These are phyloP conservation scores for Phytopythium ostracodes DNA, from an alignment of 352 stramenopile genomes.

Conservation along the genomic window DNA sequence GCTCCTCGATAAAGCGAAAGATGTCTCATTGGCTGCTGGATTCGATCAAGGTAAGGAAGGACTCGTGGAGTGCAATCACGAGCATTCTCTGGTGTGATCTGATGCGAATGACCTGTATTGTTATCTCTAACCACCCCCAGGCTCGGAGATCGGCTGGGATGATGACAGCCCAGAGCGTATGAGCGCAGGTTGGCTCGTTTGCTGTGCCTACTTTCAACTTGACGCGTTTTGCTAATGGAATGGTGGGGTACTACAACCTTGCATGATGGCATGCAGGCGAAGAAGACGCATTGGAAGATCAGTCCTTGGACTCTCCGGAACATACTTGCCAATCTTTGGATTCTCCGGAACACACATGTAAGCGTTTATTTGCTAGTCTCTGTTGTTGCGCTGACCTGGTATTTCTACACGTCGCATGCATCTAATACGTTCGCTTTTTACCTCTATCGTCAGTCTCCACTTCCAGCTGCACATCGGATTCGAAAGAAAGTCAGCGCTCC, in stretches of 20 bases:
- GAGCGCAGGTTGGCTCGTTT: not conserved
- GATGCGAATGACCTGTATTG: not conserved
- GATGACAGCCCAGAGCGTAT: conserved; percentile 10
- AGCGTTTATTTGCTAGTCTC: not conserved
- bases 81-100: not conserved
- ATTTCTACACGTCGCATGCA: too few species aligned
- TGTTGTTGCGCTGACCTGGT: not conserved
- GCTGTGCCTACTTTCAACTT: too few species aligned
- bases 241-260: not conserved
- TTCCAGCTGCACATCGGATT: conserved; percentile 20
- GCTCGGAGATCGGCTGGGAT: conserved; percentile 8
- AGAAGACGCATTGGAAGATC: conserved; percentile 19
- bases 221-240: too few species aligned
- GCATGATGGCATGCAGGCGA: not conserved
- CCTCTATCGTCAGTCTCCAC: conserved; percentile 16
- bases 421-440: not conserved
- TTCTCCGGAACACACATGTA: conserved; percentile 6
- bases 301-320: conserved; percentile 21
- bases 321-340: not conserved
- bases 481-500: conserved; percentile 10
- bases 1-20: not conserved
- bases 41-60: not conserved
- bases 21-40: not conserved
- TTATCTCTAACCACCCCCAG: not conserved
- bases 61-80: not conserved